These are phyloP conservation scores for Xylaria hypoxylon DNA, from an alignment of 2,329 filamentous ascomycete species.

Conservation along the genomic window DNA sequence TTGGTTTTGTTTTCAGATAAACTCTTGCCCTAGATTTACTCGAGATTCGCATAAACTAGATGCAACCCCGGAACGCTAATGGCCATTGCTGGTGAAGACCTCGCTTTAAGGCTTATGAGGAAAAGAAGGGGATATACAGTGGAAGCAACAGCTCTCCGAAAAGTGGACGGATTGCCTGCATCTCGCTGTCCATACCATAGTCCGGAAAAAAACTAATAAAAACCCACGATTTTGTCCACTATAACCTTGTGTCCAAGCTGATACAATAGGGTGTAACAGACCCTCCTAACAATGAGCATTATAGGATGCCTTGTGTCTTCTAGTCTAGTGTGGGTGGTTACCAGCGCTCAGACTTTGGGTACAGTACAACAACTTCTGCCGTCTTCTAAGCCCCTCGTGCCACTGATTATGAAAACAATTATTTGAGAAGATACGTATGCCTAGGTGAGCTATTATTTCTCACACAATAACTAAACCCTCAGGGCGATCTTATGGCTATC, in stretches of 20 bases:
- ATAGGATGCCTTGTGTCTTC: background rate
- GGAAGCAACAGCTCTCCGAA: background rate
- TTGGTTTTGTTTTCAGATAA: constrained; percentile 14
- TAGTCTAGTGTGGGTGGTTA: background rate
- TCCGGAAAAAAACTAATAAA: background rate
- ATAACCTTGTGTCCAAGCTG: background rate
- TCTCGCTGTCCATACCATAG: background rate
- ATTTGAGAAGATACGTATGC: background rate
- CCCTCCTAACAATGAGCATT: no score
- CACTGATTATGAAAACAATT: background rate
- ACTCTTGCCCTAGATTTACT: constrained; percentile 12
- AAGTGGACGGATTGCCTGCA: background rate
- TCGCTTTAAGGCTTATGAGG: background rate
- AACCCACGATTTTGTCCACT: background rate
- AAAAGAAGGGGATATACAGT: constrained; percentile 6
- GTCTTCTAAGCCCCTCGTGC: background rate
- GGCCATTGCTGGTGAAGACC: background rate
- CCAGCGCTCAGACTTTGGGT: background rate
- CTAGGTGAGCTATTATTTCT: background rate
- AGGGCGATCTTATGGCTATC: background rate
- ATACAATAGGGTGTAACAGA: background rate
- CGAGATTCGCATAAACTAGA: constrained; percentile 1
- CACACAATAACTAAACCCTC: background rate
- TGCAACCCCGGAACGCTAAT: background rate
- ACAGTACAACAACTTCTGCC: background rate